Evolutionary conservation across 2,329 filamentous ascomycete genomes (phyloP), one percentile per base, ranked within the genome.

Genomic region (Xylariales sp.): DNA sequence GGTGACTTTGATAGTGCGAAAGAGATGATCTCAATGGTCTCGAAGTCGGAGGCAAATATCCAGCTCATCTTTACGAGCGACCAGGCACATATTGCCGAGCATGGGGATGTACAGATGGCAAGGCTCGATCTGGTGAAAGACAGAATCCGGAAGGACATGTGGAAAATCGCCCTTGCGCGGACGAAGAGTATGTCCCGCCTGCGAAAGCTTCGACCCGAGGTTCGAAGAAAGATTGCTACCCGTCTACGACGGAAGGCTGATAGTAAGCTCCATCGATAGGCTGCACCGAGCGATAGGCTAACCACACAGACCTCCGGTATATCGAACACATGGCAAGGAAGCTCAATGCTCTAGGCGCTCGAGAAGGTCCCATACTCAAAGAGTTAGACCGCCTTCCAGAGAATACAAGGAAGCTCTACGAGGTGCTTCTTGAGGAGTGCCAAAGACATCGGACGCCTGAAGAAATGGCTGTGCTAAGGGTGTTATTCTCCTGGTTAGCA

Each of bases 401-500:
- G 4, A 40, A 22, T 40, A 40, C 28, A 5, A 11, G 18, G 18
- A n/a, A 31, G 14, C 27, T 40, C 11, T 40, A 40, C 16, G 28
- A 40, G 18, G 11, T 40, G 12, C 28, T 40, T 20, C 15, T 40
- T 32, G 38, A 33, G 18, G 38, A 40, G 18, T 40, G 38, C 27
- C 27, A 33, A 24, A 21, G 18, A 12, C 21, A 27, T 10, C 21
- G 36, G 7, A 28, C 21, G 4, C 36, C 36, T 8, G 24, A 38
- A 16, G 36, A 38, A 14, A n/a, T 15, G 14, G 21, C 22, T 8
- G 36, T 19, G 8, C 24, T 29, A 15, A 16, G 19, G 21, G 22
- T 28, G 6, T 29, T 38, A 7, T 38, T 38, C 10, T 21, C 14
- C 6, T 38, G 36, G 36, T 21, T 38, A 10, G 36, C 36, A 4